Evolutionary conservation across 768 basidiomycete genomes (phyloP).

Genomic region (Lactarius sp.): DNA sequence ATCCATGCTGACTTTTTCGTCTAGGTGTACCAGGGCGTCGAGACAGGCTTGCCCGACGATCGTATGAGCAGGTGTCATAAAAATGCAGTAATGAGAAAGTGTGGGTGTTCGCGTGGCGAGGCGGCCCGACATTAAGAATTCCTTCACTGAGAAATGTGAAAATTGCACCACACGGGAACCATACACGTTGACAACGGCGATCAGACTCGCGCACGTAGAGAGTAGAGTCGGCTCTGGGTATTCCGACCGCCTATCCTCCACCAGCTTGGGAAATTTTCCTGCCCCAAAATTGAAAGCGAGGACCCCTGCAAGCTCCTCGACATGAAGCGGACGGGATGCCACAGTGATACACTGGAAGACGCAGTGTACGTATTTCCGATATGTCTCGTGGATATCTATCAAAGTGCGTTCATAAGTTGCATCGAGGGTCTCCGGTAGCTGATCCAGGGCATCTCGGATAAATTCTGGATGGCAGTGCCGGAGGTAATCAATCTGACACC

Average conservation of each 20-base stretch:
- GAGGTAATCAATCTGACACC: neutral
- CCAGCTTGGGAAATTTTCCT: neutral
- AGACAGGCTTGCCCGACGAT: neutral
- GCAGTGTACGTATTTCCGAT: neutral
- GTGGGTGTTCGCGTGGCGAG: neutral
- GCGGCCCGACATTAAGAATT: neutral
- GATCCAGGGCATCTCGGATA: neutral
- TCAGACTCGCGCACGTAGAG: neutral
- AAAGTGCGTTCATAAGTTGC: neutral
- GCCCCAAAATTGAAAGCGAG: neutral
- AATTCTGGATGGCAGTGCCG: neutral
- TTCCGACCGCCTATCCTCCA: neutral
- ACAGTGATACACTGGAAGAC: neutral
- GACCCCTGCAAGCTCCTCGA: neutral
- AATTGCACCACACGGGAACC: neutral
- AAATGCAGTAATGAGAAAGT: neutral
- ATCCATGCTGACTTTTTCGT: neutral
- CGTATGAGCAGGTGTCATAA: neutral
- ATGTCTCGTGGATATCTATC: neutral
- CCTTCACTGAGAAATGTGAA: neutral
- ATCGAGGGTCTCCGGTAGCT: neutral
- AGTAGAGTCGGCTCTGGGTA: neutral
- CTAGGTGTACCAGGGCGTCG: neutral
- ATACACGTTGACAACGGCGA: neutral
- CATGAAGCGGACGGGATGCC: neutral